These are phyloP conservation scores for Fusarium virguliforme DNA, from an alignment of 2,329 filamentous ascomycete genomes.

Conservation along the genomic window DNA sequence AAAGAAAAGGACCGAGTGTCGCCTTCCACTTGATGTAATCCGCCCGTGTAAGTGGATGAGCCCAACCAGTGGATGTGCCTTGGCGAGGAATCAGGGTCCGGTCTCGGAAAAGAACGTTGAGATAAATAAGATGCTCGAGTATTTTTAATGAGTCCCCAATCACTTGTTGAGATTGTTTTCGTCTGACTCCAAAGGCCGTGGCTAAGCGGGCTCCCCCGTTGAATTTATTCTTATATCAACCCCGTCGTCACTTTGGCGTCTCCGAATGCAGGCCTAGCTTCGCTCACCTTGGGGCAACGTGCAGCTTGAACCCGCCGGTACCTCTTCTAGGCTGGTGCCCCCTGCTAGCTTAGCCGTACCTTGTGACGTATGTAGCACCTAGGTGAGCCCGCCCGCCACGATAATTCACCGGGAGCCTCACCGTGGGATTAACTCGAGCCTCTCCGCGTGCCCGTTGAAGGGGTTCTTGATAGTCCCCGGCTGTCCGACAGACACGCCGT, in stretches of 20 bases:
- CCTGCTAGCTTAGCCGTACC: slow-evolving; percentile 17
- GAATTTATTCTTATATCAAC: slow-evolving; percentile 28
- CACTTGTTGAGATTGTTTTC: background rate
- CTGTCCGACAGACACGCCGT: slow-evolving; percentile 29
- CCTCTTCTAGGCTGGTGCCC: background rate
- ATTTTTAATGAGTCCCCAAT: background rate
- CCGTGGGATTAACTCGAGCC: slow-evolving; percentile 26
- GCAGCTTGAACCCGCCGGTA: slow-evolving; percentile 8
- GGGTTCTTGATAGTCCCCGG: slow-evolving; percentile 25
- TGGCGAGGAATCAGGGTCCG: slow-evolving; percentile 11
- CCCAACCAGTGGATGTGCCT: slow-evolving; percentile 2
- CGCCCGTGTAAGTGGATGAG: slow-evolving; percentile 19
- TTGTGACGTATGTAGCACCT: slow-evolving; percentile 7
- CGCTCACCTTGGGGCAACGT: slow-evolving; percentile 12
- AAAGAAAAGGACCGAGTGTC: background rate
- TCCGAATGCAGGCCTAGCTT: background rate
- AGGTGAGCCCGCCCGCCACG: slow-evolving; percentile 41
- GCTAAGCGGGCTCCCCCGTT: slow-evolving; percentile 25
- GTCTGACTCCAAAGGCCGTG: background rate
- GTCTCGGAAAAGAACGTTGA: slow-evolving; percentile 7
- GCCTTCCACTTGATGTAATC: slow-evolving; percentile 18
- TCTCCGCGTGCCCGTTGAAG: slow-evolving; percentile 37
- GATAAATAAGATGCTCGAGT: background rate
- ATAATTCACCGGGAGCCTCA: slow-evolving; percentile 48
- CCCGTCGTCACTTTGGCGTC: slow-evolving; percentile 28